These are phyloP conservation scores for Scortechinia acanthostroma DNA, from an alignment of 2,329 filamentous ascomycete genomes.

Conservation along the genomic window DNA sequence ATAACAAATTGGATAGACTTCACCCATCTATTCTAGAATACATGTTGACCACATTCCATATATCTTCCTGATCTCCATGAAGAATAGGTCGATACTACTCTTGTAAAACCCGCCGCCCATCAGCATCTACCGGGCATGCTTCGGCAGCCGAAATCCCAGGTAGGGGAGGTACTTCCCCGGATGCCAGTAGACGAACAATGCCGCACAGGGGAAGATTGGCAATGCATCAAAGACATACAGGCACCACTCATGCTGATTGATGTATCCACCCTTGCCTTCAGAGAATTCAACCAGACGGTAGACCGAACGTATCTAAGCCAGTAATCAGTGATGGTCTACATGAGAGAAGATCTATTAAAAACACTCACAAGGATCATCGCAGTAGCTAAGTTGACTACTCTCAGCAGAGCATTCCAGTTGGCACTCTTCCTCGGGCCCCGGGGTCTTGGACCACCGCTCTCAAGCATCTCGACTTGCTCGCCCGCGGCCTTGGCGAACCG, in stretches of 20 bases:
- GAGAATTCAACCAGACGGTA: conserved; percentile 14
- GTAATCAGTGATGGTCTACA: not conserved
- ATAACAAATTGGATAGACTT: no score
- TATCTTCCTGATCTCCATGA: no score
- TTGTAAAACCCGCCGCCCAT: no score
- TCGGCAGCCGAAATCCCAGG: conserved; percentile 19
- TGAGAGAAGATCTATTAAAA: not conserved
- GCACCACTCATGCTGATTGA: conserved; percentile 11
- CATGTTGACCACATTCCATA: no score
- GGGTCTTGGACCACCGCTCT: no score
- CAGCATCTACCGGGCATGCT: conserved; percentile 14
- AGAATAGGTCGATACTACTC: no score
- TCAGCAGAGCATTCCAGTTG: conserved; percentile 19
- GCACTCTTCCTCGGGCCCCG: no score
- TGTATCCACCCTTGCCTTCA: conserved; percentile 10
- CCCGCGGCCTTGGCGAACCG: not conserved
- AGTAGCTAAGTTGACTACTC: conserved; percentile 17
- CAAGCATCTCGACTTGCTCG: not conserved
- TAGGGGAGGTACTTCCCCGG: conserved; percentile 20
- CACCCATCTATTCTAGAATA: no score
- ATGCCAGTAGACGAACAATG: conserved; percentile 18
- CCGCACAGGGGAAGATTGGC: conserved; percentile 9
- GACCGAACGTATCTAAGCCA: conserved; percentile 10
- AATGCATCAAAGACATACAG: conserved; percentile 12
- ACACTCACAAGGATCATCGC: conserved; percentile 17